Base-by-base conservation (phyloP, 345 rosid genomes). In the Lumnitzera racemosa region DNA sequence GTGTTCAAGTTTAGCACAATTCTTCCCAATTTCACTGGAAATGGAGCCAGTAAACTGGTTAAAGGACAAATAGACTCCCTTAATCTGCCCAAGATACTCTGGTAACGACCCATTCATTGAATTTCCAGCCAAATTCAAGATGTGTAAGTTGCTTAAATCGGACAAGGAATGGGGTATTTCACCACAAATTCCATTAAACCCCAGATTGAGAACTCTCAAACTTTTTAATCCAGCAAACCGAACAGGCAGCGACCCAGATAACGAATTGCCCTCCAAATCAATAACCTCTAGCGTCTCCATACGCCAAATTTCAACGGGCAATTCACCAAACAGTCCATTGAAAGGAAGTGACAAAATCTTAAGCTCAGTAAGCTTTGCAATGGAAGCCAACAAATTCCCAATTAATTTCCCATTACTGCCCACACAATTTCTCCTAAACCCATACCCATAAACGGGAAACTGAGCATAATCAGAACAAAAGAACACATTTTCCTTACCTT, bases 201-300 rank as follows among this genome's bases (percentile, higher is more conserved):
- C 98, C 17, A 91, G 79, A 78, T 91, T 91, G 53, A 91, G 74
- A 23, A 87, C 88, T 61, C 82, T 75, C 61, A 91, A 63, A 66
- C 60, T 78, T 68, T 78, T 77, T 50, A 84, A 67, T 64, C 88
- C 87, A 0, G 65, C 23, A 67, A 83, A 72, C 3, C 67, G 58
- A 67, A 56, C 62, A 3, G 98, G 96, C 67, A 89, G 59, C 11
- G 65, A 61, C 48, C 87, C 90, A 41, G 70, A 55, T 0, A 84
- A 50, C 55, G 55, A 46, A 82, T 87, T 86, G 16, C 89, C 96
- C 66, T 91, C 98, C 16, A 91, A 83, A 85, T 91, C 98, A 78
- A 91, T 80, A 56, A 91, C 85, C 68, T 86, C 89, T 51, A 91
- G 74, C 74, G 83, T 89, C 65, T 79, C 72, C 95, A 91, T 81